Evolutionary conservation across 225 moss, liverwort and hornwort species (phyloP), one percentile per base, ranked within the genome.

Genomic region (Physcomitrium patens): DNA sequence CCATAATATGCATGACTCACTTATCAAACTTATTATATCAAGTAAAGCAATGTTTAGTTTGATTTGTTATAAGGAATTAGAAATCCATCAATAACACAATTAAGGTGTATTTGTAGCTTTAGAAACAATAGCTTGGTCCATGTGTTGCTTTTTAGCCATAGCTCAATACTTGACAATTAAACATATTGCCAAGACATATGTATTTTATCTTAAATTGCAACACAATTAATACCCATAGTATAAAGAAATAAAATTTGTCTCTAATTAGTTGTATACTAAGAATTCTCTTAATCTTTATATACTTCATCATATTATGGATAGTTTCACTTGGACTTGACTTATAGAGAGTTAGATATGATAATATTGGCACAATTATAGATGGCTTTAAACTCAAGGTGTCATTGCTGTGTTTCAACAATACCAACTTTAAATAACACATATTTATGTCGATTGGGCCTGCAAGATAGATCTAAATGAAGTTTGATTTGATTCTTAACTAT

Each of bases 181-280:
- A n/a, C n/a, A n/a, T n/a, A n/a, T n/a, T n/a, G n/a, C n/a, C n/a
- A n/a, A n/a, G n/a, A n/a, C n/a, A n/a, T n/a, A n/a, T n/a, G n/a
- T n/a, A 48, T 8, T 48, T 72, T 15, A 72, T 60, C 71, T 72
- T 72, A 45, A 57, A 47, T 45, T 72, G 71, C 60, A 72, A 46
- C 17, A 60, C 71, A 47, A 72, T 72, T 17, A n/a, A 45, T 22
- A 72, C 71, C 26, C 71, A 60, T 12, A 72, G 23, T 19, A 60
- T 72, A 60, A 72, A 72, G 1, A 60, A 60, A 41, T 60, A 72
- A 58, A 72, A 46, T 7, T 43, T 9, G 22, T 72, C 71, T 47
- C 71, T 60, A n/a, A 72, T 46, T 15, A 72, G 44, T 37, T 72
- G 71, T 12, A 72, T 60, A 20, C 58, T 60, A 14, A 50, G 67